A percentile compares a stretch with the other conserved stretches of the same genome.
Evolutionary conservation across 305 asterid genomes (phyloP).

Genomic region (Salvia sclarea): DNA sequence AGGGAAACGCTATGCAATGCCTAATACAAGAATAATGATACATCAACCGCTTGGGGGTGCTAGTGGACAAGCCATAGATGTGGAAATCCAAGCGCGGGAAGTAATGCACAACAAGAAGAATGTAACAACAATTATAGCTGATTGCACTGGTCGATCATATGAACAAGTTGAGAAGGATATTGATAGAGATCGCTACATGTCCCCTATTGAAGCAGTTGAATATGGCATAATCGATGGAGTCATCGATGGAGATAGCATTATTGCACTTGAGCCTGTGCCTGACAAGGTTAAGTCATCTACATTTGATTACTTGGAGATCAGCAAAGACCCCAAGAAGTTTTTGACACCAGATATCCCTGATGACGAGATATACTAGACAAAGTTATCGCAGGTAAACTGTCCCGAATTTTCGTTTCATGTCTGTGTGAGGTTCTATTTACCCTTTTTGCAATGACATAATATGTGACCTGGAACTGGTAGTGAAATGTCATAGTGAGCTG

Average conservation of each 20-base stretch:
- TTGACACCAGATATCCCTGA: conserved; percentile 85
- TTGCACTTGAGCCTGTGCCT: conserved; percentile 77
- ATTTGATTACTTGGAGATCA: conserved; percentile 63
- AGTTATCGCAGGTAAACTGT: conserved; percentile 36
- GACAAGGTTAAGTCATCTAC: conserved; percentile 64
- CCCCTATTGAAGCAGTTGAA: conserved; percentile 96
- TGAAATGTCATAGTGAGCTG: conserved; percentile 1
- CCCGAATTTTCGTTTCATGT: not conserved
- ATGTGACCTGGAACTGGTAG: not conserved
- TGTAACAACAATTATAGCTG: conserved; percentile 63
- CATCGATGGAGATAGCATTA: conserved; percentile 78
- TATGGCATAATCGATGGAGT: conserved; percentile 90
- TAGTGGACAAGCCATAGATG: conserved; percentile 87
- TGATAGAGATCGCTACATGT: conserved; percentile 89
- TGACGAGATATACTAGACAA: conserved; percentile 75
- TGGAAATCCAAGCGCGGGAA: conserved; percentile 90
- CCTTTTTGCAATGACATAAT: conserved; percentile 5
- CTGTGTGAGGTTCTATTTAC: not conserved
- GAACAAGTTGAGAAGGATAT: conserved; percentile 93
- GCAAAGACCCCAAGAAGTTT: conserved; percentile 68
- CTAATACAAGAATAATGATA: conserved; percentile 88
- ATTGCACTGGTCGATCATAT: conserved; percentile 62
- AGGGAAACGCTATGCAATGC: conserved; percentile 94
- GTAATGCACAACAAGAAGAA: conserved; percentile 80
- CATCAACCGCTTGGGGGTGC: conserved; percentile 97